A percentile compares a stretch with the other conserved stretches of the same genome.
Conservation (phyloP, 768 basidiomycete species). For the Hypsizygus marmoreus region DNA sequence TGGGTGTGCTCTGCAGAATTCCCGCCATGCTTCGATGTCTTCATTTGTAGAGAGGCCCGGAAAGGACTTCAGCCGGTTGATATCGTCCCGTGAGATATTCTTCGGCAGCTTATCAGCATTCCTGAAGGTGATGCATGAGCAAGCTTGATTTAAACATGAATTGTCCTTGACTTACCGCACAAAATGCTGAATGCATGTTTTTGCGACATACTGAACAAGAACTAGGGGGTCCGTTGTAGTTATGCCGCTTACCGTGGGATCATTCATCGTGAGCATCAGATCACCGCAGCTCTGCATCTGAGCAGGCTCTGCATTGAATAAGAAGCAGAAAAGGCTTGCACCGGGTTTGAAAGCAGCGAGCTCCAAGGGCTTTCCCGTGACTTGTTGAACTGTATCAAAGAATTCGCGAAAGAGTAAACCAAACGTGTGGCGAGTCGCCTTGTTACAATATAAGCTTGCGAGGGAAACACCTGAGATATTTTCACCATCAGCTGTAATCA, state of each 20-base stretch:
- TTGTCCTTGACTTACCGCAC: not conserved
- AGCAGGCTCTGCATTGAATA: conserved; percentile 6
- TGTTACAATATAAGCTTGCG: conserved; percentile 18
- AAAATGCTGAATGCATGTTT: not conserved
- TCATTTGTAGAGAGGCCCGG: conserved; percentile 6
- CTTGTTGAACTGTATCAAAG: conserved; percentile 8
- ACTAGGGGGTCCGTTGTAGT: not conserved
- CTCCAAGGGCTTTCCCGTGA: conserved; percentile 13
- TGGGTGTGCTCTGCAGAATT: conserved; percentile 5
- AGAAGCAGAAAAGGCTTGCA: conserved; percentile 8
- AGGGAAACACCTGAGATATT: conserved; percentile 20
- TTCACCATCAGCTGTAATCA: too few species aligned
- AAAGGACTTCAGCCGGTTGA: conserved; percentile 18
- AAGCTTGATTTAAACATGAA: not conserved
- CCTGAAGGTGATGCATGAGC: conserved; percentile 6
- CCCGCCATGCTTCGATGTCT: conserved; percentile 21
- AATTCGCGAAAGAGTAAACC: conserved; percentile 11
- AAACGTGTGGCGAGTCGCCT: conserved; percentile 9
- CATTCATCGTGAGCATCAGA: conserved; percentile 2
- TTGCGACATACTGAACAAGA: not conserved
- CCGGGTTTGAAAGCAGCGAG: conserved; percentile 16
- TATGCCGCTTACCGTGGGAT: not conserved
- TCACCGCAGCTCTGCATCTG: conserved; percentile 6
- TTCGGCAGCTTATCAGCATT: conserved; percentile 20
- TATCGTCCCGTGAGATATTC: conserved; percentile 5